A percentile compares a stretch with the other conserved stretches of the same genome.
Conservation (phyloP, 768 basidiomycete species). For the Termitomyces sp. region DNA sequence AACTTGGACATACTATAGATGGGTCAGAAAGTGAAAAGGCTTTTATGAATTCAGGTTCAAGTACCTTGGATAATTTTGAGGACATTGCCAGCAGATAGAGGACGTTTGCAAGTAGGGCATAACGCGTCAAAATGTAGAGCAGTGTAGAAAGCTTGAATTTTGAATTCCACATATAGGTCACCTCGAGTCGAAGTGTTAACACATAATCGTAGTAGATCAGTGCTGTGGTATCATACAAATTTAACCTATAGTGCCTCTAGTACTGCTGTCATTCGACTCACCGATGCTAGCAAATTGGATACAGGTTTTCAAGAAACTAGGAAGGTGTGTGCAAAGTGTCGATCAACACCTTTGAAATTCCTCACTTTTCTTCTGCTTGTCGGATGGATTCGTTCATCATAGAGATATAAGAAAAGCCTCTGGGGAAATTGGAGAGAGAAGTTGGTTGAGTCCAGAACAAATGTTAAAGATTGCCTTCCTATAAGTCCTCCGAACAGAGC, state of each 20-base stretch:
- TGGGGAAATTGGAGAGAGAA: too few relatives aligned
- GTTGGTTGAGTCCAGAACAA: not conserved
- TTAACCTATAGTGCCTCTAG: not conserved
- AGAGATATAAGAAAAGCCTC: too few relatives aligned
- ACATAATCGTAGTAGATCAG: slow-evolving; percentile 18
- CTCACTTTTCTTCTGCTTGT: not conserved
- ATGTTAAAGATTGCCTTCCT: not conserved
- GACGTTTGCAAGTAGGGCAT: slow-evolving; percentile 21
- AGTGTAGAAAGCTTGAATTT: slow-evolving; percentile 17
- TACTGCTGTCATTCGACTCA: not conserved
- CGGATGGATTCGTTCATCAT: not conserved
- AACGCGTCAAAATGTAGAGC: slow-evolving; percentile 21
- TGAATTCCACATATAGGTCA: slow-evolving; percentile 19
- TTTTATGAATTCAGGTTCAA: not conserved
- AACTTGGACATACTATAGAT: not conserved
- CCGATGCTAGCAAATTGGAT: slow-evolving; percentile 3
- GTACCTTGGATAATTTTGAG: slow-evolving; percentile 9
- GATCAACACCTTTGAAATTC: not conserved
- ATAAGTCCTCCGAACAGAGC: not conserved
- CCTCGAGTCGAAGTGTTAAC: slow-evolving; percentile 20
- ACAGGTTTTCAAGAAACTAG: not conserved
- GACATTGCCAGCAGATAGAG: slow-evolving; percentile 20
- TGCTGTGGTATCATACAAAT: not conserved
- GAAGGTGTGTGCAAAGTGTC: not conserved
- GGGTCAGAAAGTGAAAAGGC: not conserved